A percentile compares a stretch with the other conserved stretches of the same genome.
Evolutionary conservation across 768 basidiomycete species (phyloP).

Genomic region (Suillus americanus): DNA sequence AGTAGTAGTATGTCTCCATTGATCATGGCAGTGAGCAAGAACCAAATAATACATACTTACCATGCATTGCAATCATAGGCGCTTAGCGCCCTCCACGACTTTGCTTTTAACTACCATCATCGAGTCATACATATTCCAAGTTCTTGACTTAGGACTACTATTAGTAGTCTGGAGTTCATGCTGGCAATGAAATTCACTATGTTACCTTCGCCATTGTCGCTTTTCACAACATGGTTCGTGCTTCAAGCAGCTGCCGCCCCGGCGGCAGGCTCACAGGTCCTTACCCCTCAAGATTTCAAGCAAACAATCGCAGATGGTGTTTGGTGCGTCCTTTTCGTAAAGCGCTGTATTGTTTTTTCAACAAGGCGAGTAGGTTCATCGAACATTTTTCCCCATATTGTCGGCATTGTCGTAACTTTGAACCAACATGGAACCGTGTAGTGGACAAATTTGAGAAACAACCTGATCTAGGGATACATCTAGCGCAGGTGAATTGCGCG

Average conservation of each 20-base stretch:
- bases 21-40: conserved; percentile 10
- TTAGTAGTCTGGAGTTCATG: conserved; percentile 8
- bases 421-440: conserved; percentile 79
- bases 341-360: not conserved
- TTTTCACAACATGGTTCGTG: conserved; percentile 31
- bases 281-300: conserved; percentile 64
- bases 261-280: conserved; percentile 30
- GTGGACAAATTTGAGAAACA: conserved; percentile 50
- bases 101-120: not conserved
- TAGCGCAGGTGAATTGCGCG: conserved; percentile 83
- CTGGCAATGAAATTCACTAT: conserved; percentile 11
- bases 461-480: conserved; percentile 41
- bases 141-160: not conserved
- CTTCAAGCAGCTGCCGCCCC: conserved; percentile 35
- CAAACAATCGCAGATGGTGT: conserved; percentile 52
- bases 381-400: conserved; percentile 91
- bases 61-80: not conserved
- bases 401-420: conserved; percentile 73
- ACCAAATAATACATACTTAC: not conserved
- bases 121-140: not conserved
- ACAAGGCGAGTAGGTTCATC: conserved; percentile 51
- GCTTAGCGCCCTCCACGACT: not conserved
- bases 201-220: conserved; percentile 21
- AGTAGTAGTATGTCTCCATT: conserved; percentile 57
- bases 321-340: conserved; percentile 42